Conservation (phyloP, 495 filamentous ascomycete species). For the Sabuloglossum arenarium region DNA sequence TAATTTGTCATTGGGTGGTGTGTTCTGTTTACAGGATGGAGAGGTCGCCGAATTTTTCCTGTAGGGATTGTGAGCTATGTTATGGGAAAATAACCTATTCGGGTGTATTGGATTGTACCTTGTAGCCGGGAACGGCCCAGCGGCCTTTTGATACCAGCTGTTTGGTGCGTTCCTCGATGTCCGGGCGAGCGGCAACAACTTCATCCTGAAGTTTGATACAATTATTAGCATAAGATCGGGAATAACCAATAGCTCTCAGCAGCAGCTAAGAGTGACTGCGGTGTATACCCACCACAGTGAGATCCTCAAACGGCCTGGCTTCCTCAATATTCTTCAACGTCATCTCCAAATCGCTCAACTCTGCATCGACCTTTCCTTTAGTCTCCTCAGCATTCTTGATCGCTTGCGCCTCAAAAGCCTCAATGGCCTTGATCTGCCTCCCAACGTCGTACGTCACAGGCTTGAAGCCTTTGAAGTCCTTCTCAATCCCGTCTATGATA, state of each 20-base stretch:
- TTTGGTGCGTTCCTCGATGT: conserved; percentile 85
- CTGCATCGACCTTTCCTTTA: conserved; percentile 80
- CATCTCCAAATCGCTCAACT: conserved; percentile 77
- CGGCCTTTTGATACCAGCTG: conserved; percentile 89
- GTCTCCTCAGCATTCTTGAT: conserved; percentile 92
- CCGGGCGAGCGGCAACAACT: conserved; percentile 73
- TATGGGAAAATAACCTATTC: neutral
- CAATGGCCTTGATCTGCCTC: conserved; percentile 91
- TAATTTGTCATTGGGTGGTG: neutral
- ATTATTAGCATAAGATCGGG: neutral
- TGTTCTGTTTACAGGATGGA: conserved; percentile 52
- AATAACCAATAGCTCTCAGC: neutral
- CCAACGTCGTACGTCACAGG: conserved; percentile 72
- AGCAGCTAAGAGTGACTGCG: neutral
- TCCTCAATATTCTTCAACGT: conserved; percentile 94
- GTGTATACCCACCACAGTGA: conserved; percentile 72
- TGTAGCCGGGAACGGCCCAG: conserved; percentile 96
- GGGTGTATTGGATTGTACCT: conserved; percentile 37
- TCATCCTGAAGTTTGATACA: conserved; percentile 40
- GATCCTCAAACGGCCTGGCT: conserved; percentile 85
- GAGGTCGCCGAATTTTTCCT: conserved; percentile 98
- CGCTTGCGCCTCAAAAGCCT: conserved; percentile 91
- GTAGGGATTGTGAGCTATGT: conserved; percentile 4
- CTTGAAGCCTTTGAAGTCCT: conserved; percentile 75
- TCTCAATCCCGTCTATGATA: conserved; percentile 90